Evolutionary conservation across 345 rosid genomes (phyloP).

Genomic region (Salix brachista): DNA sequence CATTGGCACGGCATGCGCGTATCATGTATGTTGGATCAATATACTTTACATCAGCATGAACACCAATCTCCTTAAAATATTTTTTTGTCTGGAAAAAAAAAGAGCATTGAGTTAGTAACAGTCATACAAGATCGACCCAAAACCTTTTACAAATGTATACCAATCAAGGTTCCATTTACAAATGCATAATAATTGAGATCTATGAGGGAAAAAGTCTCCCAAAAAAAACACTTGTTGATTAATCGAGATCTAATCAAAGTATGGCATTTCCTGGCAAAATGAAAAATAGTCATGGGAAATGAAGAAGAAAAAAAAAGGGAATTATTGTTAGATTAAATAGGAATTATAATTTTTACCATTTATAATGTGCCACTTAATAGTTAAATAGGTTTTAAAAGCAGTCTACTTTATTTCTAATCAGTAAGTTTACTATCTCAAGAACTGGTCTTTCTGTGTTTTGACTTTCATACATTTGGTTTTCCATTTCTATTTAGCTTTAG

Average conservation of each 20-base stretch:
- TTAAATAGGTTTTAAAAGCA: no score
- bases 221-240: background rate
- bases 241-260: background rate
- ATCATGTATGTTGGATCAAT: slow-evolving; percentile 99
- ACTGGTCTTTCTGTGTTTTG: no score
- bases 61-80: slow-evolving; percentile 59
- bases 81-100: slow-evolving; percentile 56
- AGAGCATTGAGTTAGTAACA: background rate
- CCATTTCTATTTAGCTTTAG: no score
- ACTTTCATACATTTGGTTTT: no score
- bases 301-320: no score
- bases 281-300: background rate
- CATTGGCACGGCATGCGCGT: slow-evolving; percentile 91
- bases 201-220: no score
- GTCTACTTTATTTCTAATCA: no score
- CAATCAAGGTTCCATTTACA: no score
- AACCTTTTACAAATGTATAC: background rate
- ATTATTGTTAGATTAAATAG: no score
- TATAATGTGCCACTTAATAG: no score
- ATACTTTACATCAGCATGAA: slow-evolving; percentile 80
- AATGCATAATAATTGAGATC: background rate
- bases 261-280: background rate
- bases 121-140: background rate
- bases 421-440: no score
- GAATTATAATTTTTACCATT: no score